phyloP scores from a whole-genome alignment of 345 rosid species.

The Rhodamnia rubescens region DNA sequence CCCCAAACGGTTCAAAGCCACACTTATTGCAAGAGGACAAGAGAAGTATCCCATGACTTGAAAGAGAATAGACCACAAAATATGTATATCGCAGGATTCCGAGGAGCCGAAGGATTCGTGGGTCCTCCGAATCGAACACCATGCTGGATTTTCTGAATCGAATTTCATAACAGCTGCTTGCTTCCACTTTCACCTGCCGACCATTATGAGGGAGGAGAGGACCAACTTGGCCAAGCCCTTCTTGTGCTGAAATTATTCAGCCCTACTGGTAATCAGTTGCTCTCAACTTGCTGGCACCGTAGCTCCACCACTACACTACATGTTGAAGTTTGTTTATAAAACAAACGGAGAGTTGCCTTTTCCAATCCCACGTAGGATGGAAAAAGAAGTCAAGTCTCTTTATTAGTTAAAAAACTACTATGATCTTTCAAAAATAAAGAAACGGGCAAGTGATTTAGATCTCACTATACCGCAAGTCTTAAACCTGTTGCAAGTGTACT shows the following conservation, averaged over 20 bases:
- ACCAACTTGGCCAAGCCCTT: not conserved
- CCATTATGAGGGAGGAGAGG: not conserved
- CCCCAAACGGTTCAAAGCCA: not conserved
- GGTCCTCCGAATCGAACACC: not conserved
- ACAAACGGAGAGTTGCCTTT: no score
- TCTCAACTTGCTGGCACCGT: not conserved
- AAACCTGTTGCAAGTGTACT: no score
- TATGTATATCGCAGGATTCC: not conserved
- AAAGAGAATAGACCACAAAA: not conserved
- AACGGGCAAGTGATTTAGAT: no score
- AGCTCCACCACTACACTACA: not conserved
- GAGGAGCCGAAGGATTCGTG: not conserved
- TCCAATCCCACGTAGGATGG: no score
- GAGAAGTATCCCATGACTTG: not conserved
- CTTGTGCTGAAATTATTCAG: not conserved
- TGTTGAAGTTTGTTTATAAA: no score
- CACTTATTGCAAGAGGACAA: not conserved
- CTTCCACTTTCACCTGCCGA: not conserved
- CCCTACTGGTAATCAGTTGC: not conserved
- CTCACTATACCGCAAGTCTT: no score
- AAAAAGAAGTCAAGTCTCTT: no score
- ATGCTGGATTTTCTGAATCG: not conserved
- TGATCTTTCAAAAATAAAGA: no score
- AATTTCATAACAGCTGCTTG: not conserved
- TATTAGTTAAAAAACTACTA: no score